A percentile compares a stretch with the other conserved stretches of the same genome.
These are phyloP conservation scores for Candida maesae DNA, from an alignment of 805 yeast species.

Conservation along the genomic window DNA sequence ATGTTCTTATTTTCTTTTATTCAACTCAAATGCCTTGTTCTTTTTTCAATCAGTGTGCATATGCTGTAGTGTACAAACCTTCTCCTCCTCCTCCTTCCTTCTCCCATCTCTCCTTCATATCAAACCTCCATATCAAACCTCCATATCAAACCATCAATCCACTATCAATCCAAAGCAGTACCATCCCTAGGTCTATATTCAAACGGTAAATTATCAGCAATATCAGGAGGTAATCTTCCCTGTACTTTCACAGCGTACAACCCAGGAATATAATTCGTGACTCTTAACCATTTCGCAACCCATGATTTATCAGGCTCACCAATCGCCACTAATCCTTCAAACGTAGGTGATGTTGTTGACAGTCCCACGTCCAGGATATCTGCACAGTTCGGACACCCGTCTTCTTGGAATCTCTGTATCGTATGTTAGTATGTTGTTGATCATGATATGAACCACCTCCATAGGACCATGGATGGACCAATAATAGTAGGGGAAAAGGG, in stretches of 20 bases:
- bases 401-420: slow-evolving; percentile 60
- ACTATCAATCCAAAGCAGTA: slow-evolving; percentile 58
- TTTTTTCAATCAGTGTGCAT: too few relatives aligned
- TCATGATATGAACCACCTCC: too few relatives aligned
- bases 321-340: slow-evolving; percentile 90
- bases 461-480: too few relatives aligned
- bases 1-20: too few relatives aligned
- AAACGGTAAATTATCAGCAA: slow-evolving; percentile 59
- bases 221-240: slow-evolving; percentile 88
- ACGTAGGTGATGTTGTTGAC: slow-evolving; percentile 87
- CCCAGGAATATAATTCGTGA: slow-evolving; percentile 85
- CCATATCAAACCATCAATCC: not conserved
- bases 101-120: not conserved
- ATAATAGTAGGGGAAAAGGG: too few relatives aligned
- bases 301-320: slow-evolving; percentile 84
- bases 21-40: too few relatives aligned
- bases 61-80: not conserved
- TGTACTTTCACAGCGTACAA: slow-evolving; percentile 90
- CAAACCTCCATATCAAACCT: not conserved
- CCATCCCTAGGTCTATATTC: slow-evolving; percentile 96
- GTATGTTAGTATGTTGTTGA: not conserved
- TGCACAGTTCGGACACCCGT: slow-evolving; percentile 97
- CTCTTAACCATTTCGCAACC: slow-evolving; percentile 96
- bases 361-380: slow-evolving; percentile 84
- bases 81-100: too few relatives aligned